Percentiles rank a stretch among this genome's conserved stretches.
These are phyloP conservation scores for Jackrogersella multiformis DNA, from an alignment of 495 filamentous ascomycete genomes.

Conservation along the genomic window DNA sequence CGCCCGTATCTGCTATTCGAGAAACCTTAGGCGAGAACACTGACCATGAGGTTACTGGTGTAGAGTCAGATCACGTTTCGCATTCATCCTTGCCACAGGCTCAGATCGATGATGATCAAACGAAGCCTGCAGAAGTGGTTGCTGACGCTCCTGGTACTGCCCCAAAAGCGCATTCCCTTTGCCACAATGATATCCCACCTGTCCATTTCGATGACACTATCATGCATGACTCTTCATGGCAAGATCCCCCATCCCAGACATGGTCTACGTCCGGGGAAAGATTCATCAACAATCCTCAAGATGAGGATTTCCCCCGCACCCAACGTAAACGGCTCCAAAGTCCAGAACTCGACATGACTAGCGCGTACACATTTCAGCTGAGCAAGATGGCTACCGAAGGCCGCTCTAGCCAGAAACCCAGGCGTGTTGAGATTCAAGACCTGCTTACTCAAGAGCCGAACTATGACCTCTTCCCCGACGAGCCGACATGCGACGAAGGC, in stretches of 20 bases:
- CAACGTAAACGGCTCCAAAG: slow-evolving; percentile 17
- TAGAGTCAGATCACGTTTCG: not conserved
- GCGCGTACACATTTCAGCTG: slow-evolving; percentile 50
- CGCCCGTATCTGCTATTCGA: slow-evolving; percentile 28
- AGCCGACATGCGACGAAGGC: not conserved
- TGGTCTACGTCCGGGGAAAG: slow-evolving; percentile 39
- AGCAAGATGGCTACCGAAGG: slow-evolving; percentile 45
- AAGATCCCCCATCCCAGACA: slow-evolving; percentile 28
- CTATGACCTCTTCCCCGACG: not conserved
- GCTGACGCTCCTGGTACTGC: not conserved
- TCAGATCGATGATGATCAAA: not conserved
- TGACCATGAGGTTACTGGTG: not conserved
- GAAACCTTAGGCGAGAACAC: slow-evolving; percentile 19
- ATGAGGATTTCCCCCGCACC: slow-evolving; percentile 19
- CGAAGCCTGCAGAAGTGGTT: not conserved
- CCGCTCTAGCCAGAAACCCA: slow-evolving; percentile 9
- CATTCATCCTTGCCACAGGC: not conserved
- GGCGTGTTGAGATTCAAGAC: slow-evolving; percentile 38
- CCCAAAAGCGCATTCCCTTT: not conserved
- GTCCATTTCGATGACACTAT: slow-evolving; percentile 14
- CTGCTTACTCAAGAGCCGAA: slow-evolving; percentile 37
- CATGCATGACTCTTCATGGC: slow-evolving; percentile 28
- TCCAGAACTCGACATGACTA: slow-evolving; percentile 52
- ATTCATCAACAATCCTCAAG: slow-evolving; percentile 44
- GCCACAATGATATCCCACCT: not conserved